Conservation (phyloP, 257 asterid genomes). For the Catharanthus roseus region DNA sequence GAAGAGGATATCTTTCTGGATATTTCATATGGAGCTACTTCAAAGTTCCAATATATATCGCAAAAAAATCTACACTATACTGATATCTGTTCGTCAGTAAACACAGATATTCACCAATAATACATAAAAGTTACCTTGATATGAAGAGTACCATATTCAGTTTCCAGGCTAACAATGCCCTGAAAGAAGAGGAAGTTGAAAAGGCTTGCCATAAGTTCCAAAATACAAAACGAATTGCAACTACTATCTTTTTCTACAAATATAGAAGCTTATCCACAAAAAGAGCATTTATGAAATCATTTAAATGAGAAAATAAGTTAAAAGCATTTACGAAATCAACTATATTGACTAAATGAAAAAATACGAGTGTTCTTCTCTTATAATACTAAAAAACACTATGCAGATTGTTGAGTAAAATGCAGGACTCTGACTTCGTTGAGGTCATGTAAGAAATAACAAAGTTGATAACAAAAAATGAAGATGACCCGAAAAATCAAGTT, state of each 20-base stretch:
- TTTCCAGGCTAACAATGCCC: constrained; percentile 84
- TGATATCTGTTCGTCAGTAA: background rate
- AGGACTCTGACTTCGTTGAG: background rate
- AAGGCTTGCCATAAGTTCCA: background rate
- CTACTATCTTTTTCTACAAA: background rate
- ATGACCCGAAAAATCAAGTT: background rate
- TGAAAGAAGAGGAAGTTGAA: constrained; percentile 26
- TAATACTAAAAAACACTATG: background rate
- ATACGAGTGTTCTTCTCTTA: background rate
- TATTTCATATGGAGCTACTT: background rate
- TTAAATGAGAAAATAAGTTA: background rate
- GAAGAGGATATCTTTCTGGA: background rate
- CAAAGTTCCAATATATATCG: constrained; percentile 4
- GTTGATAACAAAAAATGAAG: background rate
- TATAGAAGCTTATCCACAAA: background rate
- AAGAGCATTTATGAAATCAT: background rate
- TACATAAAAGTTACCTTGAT: constrained; percentile 54
- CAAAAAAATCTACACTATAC: background rate
- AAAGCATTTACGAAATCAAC: background rate
- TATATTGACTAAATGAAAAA: background rate
- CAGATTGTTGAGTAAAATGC: background rate
- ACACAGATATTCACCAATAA: background rate
- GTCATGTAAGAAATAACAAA: background rate
- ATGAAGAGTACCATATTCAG: constrained; percentile 76
- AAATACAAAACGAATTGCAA: background rate